Evolutionary conservation across 495 filamentous ascomycete genomes (phyloP), one percentile per base, ranked within the genome.

Genomic region (Apodospora peruviana): DNA sequence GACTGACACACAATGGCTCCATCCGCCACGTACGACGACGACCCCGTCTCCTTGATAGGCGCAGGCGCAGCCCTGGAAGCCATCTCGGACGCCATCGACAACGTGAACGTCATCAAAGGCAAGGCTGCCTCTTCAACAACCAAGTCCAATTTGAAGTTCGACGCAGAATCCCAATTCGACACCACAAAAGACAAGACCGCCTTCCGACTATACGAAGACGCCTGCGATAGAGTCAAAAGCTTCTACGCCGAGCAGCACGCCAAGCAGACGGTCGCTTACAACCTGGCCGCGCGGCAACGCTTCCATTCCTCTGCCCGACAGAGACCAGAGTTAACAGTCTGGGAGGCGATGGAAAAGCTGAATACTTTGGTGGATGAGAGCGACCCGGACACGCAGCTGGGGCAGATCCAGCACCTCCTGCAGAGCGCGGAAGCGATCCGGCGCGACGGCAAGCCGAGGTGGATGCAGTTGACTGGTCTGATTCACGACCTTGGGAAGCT

Each of bases 401-500:
- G 79, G 16, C 90, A 94, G 68, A 91, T 94, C 65, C 85, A 93
- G 65, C 90, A 95, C 63, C 71, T 93, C 1, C 76, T 94, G 2
- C 90, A 95, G 58, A 82, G 83, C 23, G 90, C 89, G 21, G 89
- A 95, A 60, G 88, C 89, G 0, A 90, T 94, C 59, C 82, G 88
- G 16, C 80, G 85, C 34, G 90, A 93, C 58, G 87, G 89, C 55
- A 93, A 94, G 72, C 90, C 90, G 5, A 77, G 87, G 27, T 95
- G 90, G 90, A 91, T 94, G 86, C 90, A 94, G 65, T 69, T 94
- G 18, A 86, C 83, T 0, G 89, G 90, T 1, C 76, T 94, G n/a
- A 85, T 95, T 54, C 90, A 95, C 65, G 90, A 94, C 53, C 75
- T 94, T 12, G 90, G 90, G 53, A 95, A 94, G 68, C 77, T 94